Percentiles rank a stretch among this genome's conserved stretches.
phyloP scores from a whole-genome alignment of 257 asterid species.

The Orobanche coerulescens region DNA sequence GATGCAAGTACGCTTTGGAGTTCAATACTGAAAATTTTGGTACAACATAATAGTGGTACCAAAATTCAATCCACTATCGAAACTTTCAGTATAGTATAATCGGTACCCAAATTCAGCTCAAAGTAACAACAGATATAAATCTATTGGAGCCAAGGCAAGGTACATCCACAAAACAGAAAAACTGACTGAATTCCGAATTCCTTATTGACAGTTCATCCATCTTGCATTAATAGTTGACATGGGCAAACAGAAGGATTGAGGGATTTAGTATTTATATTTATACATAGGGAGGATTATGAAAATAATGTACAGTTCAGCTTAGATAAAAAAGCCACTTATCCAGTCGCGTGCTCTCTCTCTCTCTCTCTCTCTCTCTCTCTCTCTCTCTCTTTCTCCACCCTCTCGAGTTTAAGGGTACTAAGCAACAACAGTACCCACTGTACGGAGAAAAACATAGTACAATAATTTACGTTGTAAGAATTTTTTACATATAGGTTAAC shows the following conservation, averaged over 20 bases:
- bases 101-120: too few species aligned
- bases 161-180: too few species aligned
- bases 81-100: too few species aligned
- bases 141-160: too few species aligned
- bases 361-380: not conserved
- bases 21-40: too few species aligned
- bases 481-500: constrained; percentile 49
- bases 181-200: not conserved
- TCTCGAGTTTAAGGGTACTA: not conserved
- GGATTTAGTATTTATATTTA: constrained; percentile 16
- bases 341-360: not conserved
- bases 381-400: not conserved
- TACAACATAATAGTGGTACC: too few species aligned
- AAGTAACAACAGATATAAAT: too few species aligned
- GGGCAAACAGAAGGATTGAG: not conserved
- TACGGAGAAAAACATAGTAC: constrained; percentile 24
- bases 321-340: too few species aligned
- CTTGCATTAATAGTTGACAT: not conserved
- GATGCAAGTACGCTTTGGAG: too few species aligned
- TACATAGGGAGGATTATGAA: constrained; percentile 17
- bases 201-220: constrained; percentile 12
- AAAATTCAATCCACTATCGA: too few species aligned
- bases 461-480: constrained; percentile 25
- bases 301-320: constrained; percentile 7
- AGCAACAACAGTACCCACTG: constrained; percentile 29